Conservation (phyloP, 1,139 yeast species). For the Candida sp. region DNA sequence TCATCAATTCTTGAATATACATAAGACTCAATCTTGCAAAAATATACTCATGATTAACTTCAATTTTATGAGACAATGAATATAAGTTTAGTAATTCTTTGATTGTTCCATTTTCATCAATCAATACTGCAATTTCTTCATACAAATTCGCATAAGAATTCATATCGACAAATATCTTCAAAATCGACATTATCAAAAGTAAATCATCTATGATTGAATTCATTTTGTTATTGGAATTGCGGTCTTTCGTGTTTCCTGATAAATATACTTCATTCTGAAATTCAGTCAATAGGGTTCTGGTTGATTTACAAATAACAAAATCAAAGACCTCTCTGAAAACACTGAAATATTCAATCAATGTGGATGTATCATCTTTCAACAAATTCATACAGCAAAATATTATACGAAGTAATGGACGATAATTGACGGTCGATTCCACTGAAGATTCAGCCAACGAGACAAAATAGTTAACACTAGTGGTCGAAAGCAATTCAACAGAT, state of each 20-base stretch:
- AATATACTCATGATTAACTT: conserved; percentile 58
- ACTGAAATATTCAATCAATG: conserved; percentile 48
- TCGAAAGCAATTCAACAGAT: conserved; percentile 39
- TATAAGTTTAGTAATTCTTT: conserved; percentile 63
- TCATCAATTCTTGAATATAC: conserved; percentile 67
- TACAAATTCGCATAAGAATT: conserved; percentile 50
- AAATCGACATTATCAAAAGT: conserved; percentile 57
- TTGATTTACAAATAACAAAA: conserved; percentile 56
- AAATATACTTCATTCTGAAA: conserved; percentile 55
- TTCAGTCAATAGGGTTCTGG: conserved; percentile 50
- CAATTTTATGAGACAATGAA: conserved; percentile 63
- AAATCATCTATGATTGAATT: conserved; percentile 60
- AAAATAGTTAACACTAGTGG: conserved; percentile 45
- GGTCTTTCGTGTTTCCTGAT: conserved; percentile 26
- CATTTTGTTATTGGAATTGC: conserved; percentile 24
- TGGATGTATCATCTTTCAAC: conserved; percentile 35
- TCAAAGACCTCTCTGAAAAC: conserved; percentile 56
- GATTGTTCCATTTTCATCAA: conserved; percentile 59
- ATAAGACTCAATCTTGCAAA: conserved; percentile 73
- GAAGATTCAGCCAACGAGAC: conserved; percentile 32
- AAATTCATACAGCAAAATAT: conserved; percentile 47
- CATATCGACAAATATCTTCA: conserved; percentile 54
- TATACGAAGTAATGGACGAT: conserved; percentile 61
- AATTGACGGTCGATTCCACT: conserved; percentile 36
- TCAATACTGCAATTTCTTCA: conserved; percentile 47